A percentile compares a stretch with the other conserved stretches of the same genome.
Conservation (phyloP, 371 early-diverging fungal genomes). For the Mucor saturninus region DNA sequence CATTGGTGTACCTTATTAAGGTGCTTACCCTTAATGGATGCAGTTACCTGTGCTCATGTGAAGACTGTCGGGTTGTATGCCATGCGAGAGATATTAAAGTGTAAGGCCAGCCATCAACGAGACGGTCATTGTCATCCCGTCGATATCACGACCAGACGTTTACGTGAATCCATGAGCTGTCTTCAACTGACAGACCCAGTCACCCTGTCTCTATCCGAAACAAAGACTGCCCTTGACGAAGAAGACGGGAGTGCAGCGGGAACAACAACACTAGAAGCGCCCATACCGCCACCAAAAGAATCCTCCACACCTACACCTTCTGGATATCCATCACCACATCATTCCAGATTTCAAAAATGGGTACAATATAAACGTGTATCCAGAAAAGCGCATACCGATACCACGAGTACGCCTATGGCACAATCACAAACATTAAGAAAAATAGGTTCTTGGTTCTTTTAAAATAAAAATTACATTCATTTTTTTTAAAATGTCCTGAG, state of each 20-base stretch:
- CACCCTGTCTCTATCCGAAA: conserved; percentile 17
- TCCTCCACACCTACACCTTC: conserved; percentile 22
- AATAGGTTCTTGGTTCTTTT: conserved; percentile 25
- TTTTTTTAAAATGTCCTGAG: too few species aligned
- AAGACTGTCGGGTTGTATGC: conserved; percentile 41
- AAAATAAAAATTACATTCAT: neutral
- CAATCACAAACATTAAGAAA: conserved; percentile 21
- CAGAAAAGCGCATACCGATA: conserved; percentile 17
- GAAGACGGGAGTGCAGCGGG: neutral
- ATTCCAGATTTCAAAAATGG: conserved; percentile 26
- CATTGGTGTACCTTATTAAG: conserved; percentile 50
- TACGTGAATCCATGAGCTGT: conserved; percentile 18
- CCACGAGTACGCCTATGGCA: conserved; percentile 8
- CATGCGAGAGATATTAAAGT: conserved; percentile 41
- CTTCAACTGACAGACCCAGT: neutral
- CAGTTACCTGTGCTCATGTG: conserved; percentile 34
- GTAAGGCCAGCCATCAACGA: conserved; percentile 22
- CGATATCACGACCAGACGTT: neutral
- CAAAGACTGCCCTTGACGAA: conserved; percentile 8
- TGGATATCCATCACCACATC: conserved; percentile 11
- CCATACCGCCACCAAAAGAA: conserved; percentile 19
- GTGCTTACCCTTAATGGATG: conserved; percentile 39
- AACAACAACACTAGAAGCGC: neutral
- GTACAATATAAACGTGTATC: conserved; percentile 10
- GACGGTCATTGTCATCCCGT: neutral